Evolutionary conservation across 2,329 filamentous ascomycete genomes (phyloP).

Genomic region (Diaporthe vaccinii): DNA sequence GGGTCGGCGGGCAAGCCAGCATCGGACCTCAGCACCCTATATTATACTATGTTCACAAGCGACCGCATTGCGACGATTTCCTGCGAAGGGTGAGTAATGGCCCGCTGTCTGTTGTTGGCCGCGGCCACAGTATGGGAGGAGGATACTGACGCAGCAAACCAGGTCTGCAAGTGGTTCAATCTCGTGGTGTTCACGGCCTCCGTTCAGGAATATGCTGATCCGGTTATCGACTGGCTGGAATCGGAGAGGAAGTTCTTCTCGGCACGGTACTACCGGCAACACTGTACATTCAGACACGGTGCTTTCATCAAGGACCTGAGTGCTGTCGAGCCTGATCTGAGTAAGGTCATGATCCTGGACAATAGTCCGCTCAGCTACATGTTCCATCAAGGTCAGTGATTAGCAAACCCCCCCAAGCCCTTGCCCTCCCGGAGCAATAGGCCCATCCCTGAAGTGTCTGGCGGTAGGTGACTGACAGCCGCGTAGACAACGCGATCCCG

Average conservation of each 20-base stretch:
- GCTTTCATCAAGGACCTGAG: slow-evolving; percentile 99
- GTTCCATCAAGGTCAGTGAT: slow-evolving; percentile 89
- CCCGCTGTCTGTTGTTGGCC: neutral
- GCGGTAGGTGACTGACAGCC: slow-evolving; percentile 41
- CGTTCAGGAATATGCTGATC: slow-evolving; percentile 98
- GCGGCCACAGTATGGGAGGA: neutral
- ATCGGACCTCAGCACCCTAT: slow-evolving; percentile 94
- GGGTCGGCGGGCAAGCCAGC: slow-evolving; percentile 74
- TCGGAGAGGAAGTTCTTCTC: slow-evolving; percentile 97
- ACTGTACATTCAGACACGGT: slow-evolving; percentile 95
- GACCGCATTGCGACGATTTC: slow-evolving; percentile 97
- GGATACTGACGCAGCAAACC: slow-evolving; percentile 11
- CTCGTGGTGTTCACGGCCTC: slow-evolving; percentile 96
- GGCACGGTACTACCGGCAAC: slow-evolving; percentile 93
- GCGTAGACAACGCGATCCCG: slow-evolving; percentile 93
- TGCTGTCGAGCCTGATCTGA: slow-evolving; percentile 95
- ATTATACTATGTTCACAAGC: slow-evolving; percentile 98
- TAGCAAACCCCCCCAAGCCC: neutral
- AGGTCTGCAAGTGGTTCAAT: slow-evolving; percentile 98
- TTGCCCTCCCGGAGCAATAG: neutral
- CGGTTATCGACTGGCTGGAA: slow-evolving; percentile 98
- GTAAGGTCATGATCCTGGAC: slow-evolving; percentile 98
- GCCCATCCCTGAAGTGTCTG: neutral
- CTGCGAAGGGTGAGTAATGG: slow-evolving; percentile 77
- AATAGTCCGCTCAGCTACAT: slow-evolving; percentile 99